A percentile compares a stretch with the other conserved stretches of the same genome.
Conservation (phyloP, 768 basidiomycete genomes). For the Leucosporidium creatinivorum region DNA sequence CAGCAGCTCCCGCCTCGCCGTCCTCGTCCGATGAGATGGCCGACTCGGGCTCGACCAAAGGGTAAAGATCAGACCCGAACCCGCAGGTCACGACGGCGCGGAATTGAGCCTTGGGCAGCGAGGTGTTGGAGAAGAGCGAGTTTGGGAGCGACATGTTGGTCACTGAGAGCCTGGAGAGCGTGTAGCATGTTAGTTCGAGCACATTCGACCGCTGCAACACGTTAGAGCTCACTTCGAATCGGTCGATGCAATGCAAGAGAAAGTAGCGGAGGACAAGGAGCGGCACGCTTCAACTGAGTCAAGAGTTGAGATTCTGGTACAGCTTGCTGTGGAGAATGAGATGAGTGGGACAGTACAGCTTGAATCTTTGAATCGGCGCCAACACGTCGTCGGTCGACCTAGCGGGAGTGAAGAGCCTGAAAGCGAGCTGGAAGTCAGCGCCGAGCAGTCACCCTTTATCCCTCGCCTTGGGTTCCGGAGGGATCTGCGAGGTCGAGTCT, state of each 20-base stretch:
- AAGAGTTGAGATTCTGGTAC: not conserved
- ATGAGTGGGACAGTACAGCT: too few relatives aligned
- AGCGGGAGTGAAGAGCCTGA: too few relatives aligned
- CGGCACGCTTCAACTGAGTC: not conserved
- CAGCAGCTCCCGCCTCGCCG: not conserved
- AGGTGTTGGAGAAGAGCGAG: constrained; percentile 11
- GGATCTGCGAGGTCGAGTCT: too few relatives aligned
- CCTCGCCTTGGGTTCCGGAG: too few relatives aligned
- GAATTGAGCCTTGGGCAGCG: constrained; percentile 23
- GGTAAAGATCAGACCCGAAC: constrained; percentile 28
- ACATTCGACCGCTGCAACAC: too few relatives aligned
- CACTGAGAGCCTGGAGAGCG: not conserved
- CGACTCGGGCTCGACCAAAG: constrained; percentile 21
- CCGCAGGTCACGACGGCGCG: constrained; percentile 19
- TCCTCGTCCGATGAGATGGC: constrained; percentile 14
- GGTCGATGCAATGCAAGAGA: not conserved
- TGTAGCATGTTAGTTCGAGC: not conserved
- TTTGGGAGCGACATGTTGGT: constrained; percentile 16
- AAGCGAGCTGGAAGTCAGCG: too few relatives aligned
- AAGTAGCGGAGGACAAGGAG: not conserved
- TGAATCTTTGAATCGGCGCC: too few relatives aligned
- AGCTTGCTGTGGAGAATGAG: not conserved
- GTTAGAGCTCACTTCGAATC: too few relatives aligned
- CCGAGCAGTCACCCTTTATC: too few relatives aligned
- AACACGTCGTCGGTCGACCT: too few relatives aligned